Conservation (phyloP, 495 filamentous ascomycete genomes). For the Articulospora tetracladia region DNA sequence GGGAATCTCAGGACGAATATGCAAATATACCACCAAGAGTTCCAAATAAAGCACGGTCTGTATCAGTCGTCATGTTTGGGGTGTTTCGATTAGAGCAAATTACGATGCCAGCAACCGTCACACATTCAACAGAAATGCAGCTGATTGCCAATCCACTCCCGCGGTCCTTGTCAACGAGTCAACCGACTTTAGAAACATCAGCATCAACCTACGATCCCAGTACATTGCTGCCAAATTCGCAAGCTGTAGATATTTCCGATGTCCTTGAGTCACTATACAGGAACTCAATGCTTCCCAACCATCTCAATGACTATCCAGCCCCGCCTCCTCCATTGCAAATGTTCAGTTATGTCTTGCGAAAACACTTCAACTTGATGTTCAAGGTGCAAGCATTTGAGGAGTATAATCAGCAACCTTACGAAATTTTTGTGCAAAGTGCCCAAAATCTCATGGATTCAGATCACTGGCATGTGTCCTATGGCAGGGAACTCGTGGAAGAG, state of each 20-base stretch:
- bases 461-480: too few relatives aligned
- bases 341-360: neutral
- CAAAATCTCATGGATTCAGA: too few relatives aligned
- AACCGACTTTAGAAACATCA: neutral
- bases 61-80: neutral
- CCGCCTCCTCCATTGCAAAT: neutral
- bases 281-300: neutral
- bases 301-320: neutral
- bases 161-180: neutral
- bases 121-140: neutral
- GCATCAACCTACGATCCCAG: too few relatives aligned
- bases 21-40: neutral
- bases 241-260: neutral
- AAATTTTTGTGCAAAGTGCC: too few relatives aligned
- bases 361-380: neutral
- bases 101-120: neutral
- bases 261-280: neutral
- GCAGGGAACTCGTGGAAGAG: too few relatives aligned
- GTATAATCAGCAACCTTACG: too few relatives aligned
- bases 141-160: neutral
- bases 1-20: neutral
- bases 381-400: neutral
- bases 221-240: too few relatives aligned
- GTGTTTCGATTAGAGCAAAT: neutral
- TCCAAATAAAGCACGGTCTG: neutral